Evolutionary conservation across 148 eudicot species (phyloP).

Genomic region (Salicornia ramosissima): DNA sequence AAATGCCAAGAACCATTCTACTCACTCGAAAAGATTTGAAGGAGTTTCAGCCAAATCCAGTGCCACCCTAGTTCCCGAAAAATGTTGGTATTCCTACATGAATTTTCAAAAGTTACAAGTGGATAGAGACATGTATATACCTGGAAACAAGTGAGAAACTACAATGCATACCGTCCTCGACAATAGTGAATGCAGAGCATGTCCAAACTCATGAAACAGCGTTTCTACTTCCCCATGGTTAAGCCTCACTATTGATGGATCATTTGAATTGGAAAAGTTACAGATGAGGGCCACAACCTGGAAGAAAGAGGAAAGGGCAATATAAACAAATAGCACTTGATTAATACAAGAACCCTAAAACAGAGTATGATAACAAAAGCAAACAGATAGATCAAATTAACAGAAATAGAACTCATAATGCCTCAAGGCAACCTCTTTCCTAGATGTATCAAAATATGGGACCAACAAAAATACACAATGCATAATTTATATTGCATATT

Average conservation of each 20-base stretch:
- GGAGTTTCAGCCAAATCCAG: conserved; percentile 98
- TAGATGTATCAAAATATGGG: not conserved
- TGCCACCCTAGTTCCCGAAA: conserved; percentile 92
- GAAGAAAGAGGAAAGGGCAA: conserved; percentile 12
- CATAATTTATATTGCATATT: not conserved
- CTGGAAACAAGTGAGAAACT: conserved; percentile 4
- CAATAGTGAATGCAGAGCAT: conserved; percentile 94
- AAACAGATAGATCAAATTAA: not conserved
- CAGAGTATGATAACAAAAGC: not conserved
- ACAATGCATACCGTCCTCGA: conserved; percentile 71
- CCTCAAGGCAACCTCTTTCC: not conserved
- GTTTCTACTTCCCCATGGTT: conserved; percentile 95
- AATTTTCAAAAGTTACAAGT: not conserved
- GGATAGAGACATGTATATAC: conserved; percentile 4
- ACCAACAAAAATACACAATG: not conserved
- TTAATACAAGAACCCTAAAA: conserved; percentile 3
- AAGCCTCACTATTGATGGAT: conserved; percentile 48
- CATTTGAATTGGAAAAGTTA: conserved; percentile 60
- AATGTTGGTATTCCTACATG: conserved; percentile 89
- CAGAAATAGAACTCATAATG: not conserved
- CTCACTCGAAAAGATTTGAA: conserved; percentile 94
- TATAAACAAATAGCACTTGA: not conserved
- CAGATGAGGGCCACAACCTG: conserved; percentile 97
- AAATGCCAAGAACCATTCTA: conserved; percentile 16
- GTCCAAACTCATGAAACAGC: conserved; percentile 96